Evolutionary conservation across 2,329 filamentous ascomycete genomes (phyloP).

Genomic region (Pezicula neosporulosa): DNA sequence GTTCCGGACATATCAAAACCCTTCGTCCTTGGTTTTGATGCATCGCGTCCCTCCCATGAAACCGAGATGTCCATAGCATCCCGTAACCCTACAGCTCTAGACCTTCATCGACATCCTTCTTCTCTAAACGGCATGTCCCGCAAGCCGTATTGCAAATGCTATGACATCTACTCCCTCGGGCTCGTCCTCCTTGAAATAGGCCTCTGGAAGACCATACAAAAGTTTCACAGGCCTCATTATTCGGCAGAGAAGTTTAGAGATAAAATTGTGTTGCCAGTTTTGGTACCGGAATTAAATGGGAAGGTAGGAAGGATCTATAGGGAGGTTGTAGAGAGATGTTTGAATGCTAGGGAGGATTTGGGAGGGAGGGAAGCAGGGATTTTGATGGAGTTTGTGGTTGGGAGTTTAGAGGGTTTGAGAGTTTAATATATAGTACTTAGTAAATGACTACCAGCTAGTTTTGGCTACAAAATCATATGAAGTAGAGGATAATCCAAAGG

Average conservation of each 20-base stretch:
- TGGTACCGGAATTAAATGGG: slow-evolving; percentile 38
- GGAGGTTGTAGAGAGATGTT: slow-evolving; percentile 39
- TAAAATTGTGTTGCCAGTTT: slow-evolving; percentile 34
- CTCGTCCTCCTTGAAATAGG: slow-evolving; percentile 46
- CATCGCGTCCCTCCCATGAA: slow-evolving; percentile 33
- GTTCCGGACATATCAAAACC: slow-evolving; percentile 37
- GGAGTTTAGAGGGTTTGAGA: slow-evolving; percentile 35
- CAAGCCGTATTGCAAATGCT: slow-evolving; percentile 34
- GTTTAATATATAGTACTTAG: slow-evolving; percentile 12
- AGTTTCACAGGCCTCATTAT: slow-evolving; percentile 39
- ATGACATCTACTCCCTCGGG: slow-evolving; percentile 41
- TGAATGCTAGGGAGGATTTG: slow-evolving; percentile 35
- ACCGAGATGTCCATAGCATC: slow-evolving; percentile 35
- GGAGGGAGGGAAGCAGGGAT: slow-evolving; percentile 33
- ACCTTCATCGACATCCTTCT: slow-evolving; percentile 44
- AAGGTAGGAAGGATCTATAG: slow-evolving; percentile 38
- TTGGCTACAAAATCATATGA: no score
- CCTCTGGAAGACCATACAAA: slow-evolving; percentile 39
- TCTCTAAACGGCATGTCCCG: slow-evolving; percentile 35
- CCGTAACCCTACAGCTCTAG: slow-evolving; percentile 32
- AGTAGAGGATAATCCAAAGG: no score
- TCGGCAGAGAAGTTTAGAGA: slow-evolving; percentile 39
- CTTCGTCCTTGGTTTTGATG: slow-evolving; percentile 38
- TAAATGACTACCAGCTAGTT: no score
- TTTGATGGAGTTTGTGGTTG: slow-evolving; percentile 40